Base-by-base conservation (phyloP, 192 early-diverging fungal species). In the Oehlia diaphana region DNA sequence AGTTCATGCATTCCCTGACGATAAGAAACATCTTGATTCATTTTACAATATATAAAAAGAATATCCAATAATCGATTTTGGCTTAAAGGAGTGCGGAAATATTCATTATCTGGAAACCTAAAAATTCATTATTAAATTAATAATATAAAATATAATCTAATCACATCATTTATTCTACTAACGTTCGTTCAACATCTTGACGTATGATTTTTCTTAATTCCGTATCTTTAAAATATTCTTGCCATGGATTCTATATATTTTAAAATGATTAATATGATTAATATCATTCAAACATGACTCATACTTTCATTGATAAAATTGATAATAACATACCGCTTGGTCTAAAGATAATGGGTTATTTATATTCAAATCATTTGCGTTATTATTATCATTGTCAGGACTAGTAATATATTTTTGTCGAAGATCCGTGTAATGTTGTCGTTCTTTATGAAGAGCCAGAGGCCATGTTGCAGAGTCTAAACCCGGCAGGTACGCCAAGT, bases 1-100 rank as follows among this genome's bases (percentile, higher is more conserved):
- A 99, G 79, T 83, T 99, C 97, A 81, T 99, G 97, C 97, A 99
- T 99, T 37, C 97, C 97, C 82, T 99, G 97, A 58, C 97, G 90
- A 85, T 99, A 99, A 21, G 93, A 92, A n/a, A 98, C 88, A 42
- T 91, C 92, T 16, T 88, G 86, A 79, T 99, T 92, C 81, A 96
- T 87, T 81, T 96, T 96, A 84, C 94, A 94, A 82, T 95, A 97
- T 39, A 98, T 92, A 77, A 99, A 96, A 35, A 99, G 83, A 44
- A 98, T 92, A 77, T 94, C 92, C 2, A 88, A 83, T 86, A 99
- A 82, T 50, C 90, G 82, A 66, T 86, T 86, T 78, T 95, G 96
- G 33, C 92, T 90, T 1, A 82, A 81, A 31, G 85, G 71, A 31
- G 80, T 76, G 4, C 93, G 90, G 80, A 97, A 99, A 75, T 90